phyloP scores from a whole-genome alignment of 192 early-diverging fungal genomes.

The Fimicolochytrium jonesii region DNA sequence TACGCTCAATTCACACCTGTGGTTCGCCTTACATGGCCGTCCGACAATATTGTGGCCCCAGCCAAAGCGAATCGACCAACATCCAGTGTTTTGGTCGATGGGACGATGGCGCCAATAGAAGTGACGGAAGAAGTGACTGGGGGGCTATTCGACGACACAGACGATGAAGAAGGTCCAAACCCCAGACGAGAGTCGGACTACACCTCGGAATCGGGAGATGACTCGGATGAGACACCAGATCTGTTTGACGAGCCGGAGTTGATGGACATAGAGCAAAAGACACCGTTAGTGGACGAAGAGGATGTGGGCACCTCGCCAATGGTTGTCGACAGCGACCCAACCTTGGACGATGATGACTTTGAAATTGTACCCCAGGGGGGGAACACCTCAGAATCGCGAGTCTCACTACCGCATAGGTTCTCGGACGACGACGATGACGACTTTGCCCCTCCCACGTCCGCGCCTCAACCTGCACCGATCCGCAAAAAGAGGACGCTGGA shows the following conservation, averaged over 20 bases:
- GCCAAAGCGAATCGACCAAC: background rate
- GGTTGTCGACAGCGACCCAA: too few species aligned
- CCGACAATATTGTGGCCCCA: conserved; percentile 11
- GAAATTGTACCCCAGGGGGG: background rate
- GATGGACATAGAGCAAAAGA: too few species aligned
- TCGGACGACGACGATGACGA: conserved; percentile 4
- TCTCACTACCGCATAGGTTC: background rate
- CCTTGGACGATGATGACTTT: background rate
- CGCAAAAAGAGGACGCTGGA: background rate
- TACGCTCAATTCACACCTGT: conserved; percentile 25
- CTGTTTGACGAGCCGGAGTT: too few species aligned
- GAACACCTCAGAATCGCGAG: too few species aligned
- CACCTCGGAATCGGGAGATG: background rate
- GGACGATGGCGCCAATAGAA: background rate
- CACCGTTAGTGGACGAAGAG: too few species aligned
- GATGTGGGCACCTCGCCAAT: too few species aligned
- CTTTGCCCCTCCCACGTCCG: background rate
- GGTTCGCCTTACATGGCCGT: conserved; percentile 13
- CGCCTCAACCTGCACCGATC: background rate
- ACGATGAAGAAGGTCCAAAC: conserved; percentile 16
- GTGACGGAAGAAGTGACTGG: too few species aligned
- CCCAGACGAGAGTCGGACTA: background rate
- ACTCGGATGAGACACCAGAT: too few species aligned
- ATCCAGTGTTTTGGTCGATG: background rate
- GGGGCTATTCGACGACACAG: conserved; percentile 11